These are phyloP conservation scores for Neurospora tetrasperma DNA, from an alignment of 495 filamentous ascomycete species.

Conservation along the genomic window DNA sequence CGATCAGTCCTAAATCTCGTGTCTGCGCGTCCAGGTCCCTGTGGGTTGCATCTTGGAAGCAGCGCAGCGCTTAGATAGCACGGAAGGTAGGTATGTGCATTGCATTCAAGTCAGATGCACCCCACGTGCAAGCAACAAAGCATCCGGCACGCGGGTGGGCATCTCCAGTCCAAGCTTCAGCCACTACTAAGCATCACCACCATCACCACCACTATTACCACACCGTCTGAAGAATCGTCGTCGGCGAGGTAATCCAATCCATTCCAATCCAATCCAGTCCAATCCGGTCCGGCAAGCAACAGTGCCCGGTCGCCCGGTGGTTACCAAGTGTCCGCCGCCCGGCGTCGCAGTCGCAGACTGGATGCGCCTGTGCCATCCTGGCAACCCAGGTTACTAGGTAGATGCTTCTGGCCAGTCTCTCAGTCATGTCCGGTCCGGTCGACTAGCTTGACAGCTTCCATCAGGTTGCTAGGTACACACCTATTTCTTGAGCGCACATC, in stretches of 20 bases:
- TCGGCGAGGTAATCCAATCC: background rate
- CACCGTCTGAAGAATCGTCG: background rate
- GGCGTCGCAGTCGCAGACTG: background rate
- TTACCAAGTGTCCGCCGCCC: background rate
- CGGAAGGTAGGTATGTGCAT: background rate
- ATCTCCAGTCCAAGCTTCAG: background rate
- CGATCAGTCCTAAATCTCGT: background rate
- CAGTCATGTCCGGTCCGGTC: background rate
- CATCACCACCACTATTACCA: background rate
- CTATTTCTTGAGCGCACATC: no score
- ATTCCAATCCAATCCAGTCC: background rate
- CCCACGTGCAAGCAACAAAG: background rate
- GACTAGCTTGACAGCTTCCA: background rate
- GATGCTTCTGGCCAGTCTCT: background rate
- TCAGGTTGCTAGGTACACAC: background rate
- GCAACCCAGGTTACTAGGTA: background rate
- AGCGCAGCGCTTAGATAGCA: background rate
- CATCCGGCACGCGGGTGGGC: background rate
- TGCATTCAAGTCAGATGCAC: background rate
- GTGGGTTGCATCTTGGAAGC: background rate
- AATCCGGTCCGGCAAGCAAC: background rate
- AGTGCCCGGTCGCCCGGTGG: background rate
- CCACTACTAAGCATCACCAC: background rate
- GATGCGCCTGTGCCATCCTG: background rate
- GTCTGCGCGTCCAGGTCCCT: background rate